Evolutionary conservation across 148 eudicot genomes (phyloP).

Genomic region (Silene latifolia): DNA sequence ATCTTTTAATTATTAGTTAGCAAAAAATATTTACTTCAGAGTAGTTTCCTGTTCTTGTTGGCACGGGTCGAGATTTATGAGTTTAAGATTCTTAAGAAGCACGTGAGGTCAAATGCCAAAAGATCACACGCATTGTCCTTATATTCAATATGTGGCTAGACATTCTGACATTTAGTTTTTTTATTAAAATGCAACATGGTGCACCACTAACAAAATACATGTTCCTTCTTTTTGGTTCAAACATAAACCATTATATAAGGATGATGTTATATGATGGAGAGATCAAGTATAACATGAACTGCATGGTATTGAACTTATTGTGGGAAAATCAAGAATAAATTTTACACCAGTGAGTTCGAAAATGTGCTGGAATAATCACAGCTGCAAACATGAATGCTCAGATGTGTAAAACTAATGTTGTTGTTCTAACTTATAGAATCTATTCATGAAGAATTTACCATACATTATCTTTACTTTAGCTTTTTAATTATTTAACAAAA

Average conservation of each 20-base stretch:
- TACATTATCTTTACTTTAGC: too few relatives aligned
- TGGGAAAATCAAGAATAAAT: constrained; percentile 83
- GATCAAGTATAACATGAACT: constrained; percentile 86
- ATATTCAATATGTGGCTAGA: neutral
- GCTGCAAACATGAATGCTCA: constrained; percentile 5
- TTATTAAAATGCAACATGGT: constrained; percentile 46
- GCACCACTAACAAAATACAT: too few relatives aligned
- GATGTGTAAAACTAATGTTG: neutral
- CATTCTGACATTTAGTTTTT: constrained; percentile 9
- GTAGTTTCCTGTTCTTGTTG: too few relatives aligned
- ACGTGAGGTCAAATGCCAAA: too few relatives aligned
- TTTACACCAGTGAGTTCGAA: constrained; percentile 56
- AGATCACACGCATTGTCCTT: neutral
- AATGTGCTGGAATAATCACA: constrained; percentile 33
- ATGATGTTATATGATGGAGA: constrained; percentile 79
- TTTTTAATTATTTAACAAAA: too few relatives aligned
- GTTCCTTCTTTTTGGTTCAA: too few relatives aligned
- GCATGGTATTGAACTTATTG: constrained; percentile 60
- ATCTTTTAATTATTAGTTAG: too few relatives aligned
- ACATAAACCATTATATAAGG: constrained; percentile 86
- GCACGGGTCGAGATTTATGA: too few relatives aligned
- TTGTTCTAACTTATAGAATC: neutral
- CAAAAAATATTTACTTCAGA: too few relatives aligned
- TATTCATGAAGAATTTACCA: neutral
- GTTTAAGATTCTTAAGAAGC: too few relatives aligned